phyloP scores from a whole-genome alignment of 2,329 filamentous ascomycete species.

The Alternaria arborescens region DNA sequence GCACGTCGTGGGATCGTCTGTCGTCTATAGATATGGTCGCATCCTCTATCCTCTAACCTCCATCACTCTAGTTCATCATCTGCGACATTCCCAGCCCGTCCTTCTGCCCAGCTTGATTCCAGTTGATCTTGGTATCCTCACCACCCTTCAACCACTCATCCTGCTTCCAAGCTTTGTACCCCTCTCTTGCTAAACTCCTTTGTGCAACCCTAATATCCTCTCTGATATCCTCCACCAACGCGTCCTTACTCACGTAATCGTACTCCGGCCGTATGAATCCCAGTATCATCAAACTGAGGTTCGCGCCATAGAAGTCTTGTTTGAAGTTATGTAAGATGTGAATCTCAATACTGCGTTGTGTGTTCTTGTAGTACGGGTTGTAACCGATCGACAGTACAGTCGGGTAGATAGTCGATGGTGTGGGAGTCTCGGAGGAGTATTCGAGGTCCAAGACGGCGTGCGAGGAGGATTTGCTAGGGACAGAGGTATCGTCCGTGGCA shows the following conservation, averaged over 20 bases:
- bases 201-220: slow-evolving; percentile 86
- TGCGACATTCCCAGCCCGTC: slow-evolving; percentile 18
- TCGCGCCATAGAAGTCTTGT: slow-evolving; percentile 83
- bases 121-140: slow-evolving; percentile 8
- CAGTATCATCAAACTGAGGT: slow-evolving; percentile 80
- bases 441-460: slow-evolving; percentile 40
- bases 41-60: not conserved
- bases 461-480: slow-evolving; percentile 32
- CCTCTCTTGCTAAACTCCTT: slow-evolving; percentile 72
- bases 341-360: slow-evolving; percentile 84
- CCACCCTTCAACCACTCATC: slow-evolving; percentile 51
- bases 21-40: not conserved
- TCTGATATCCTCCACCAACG: slow-evolving; percentile 85
- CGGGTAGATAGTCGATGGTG: slow-evolving; percentile 35
- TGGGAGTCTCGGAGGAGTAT: slow-evolving; percentile 26
- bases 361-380: slow-evolving; percentile 98
- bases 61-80: slow-evolving; percentile 18
- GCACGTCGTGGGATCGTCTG: not conserved
- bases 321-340: slow-evolving; percentile 83
- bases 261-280: slow-evolving; percentile 90
- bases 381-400: slow-evolving; percentile 67
- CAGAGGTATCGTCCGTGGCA: slow-evolving; percentile 25
- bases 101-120: slow-evolving; percentile 16
- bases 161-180: slow-evolving; percentile 64
- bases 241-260: slow-evolving; percentile 86